phyloP scores from a whole-genome alignment of 345 rosid genomes.

The Citrus cavaleriei region DNA sequence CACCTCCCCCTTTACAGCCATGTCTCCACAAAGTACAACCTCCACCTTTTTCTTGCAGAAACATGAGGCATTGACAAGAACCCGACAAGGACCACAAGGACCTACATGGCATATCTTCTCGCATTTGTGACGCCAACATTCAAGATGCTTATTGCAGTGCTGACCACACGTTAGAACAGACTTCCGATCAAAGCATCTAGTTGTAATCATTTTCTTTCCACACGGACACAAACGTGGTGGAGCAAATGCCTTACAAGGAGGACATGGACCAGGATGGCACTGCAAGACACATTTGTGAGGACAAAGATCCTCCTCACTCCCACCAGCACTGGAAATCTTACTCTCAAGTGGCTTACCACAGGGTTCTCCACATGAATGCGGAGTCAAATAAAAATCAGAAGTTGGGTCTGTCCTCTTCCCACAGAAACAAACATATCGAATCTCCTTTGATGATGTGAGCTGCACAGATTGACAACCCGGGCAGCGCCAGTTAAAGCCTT shows the following conservation, averaged over 20 bases:
- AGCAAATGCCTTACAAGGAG: constrained; percentile 96
- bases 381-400: constrained; percentile 86
- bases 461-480: constrained; percentile 97
- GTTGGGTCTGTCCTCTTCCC: constrained; percentile 85
- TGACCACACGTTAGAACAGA: constrained; percentile 75
- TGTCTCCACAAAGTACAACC: constrained; percentile 74
- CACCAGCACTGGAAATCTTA: constrained; percentile 30
- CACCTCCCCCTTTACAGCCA: constrained; percentile 78
- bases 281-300: constrained; percentile 95
- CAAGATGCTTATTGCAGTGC: constrained; percentile 69
- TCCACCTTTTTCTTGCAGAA: constrained; percentile 79
- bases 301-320: constrained; percentile 57
- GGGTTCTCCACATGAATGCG: constrained; percentile 96
- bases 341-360: constrained; percentile 91
- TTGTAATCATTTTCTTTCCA: constrained; percentile 72
- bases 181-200: constrained; percentile 84
- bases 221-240: constrained; percentile 81
- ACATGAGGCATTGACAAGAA: constrained; percentile 64
- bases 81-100: constrained; percentile 73
- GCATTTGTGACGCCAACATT: constrained; percentile 74
- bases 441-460: constrained; percentile 68
- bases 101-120: constrained; percentile 76
- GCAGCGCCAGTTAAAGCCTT: constrained; percentile 93
- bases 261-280: constrained; percentile 99
- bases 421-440: constrained; percentile 78